A percentile compares a stretch with the other conserved stretches of the same genome.
These are phyloP conservation scores for Neurospora crassa DNA, from an alignment of 2,329 filamentous ascomycete genomes.

Conservation along the genomic window DNA sequence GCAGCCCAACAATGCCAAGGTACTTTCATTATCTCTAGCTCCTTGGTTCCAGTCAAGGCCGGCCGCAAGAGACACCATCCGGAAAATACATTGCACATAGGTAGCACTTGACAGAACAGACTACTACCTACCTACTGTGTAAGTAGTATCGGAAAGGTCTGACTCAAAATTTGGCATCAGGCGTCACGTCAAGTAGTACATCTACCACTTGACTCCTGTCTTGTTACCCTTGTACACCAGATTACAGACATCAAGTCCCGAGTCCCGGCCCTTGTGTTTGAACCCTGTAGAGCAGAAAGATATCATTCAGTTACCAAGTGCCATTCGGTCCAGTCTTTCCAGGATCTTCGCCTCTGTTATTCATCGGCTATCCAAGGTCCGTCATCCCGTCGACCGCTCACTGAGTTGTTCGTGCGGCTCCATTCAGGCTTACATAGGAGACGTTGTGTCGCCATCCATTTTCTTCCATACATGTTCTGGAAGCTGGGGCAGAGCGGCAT, in stretches of 20 bases:
- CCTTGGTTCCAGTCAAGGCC: no score
- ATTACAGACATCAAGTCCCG: not conserved
- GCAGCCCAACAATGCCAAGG: no score
- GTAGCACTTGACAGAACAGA: no score
- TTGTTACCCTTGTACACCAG: not conserved
- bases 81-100: no score
- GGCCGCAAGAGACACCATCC: no score
- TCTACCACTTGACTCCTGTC: not conserved
- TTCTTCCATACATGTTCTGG: not conserved
- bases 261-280: not conserved
- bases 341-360: not conserved
- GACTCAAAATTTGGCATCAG: no score
- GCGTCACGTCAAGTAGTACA: not conserved
- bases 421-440: not conserved
- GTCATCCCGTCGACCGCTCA: not conserved
- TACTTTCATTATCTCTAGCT: no score
- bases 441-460: not conserved
- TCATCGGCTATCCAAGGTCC: not conserved
- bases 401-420: no score
- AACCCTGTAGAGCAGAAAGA: not conserved
- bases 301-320: not conserved
- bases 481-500: not conserved
- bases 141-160: no score
- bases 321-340: not conserved
- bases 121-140: no score